These are phyloP conservation scores for Zymoseptoria crescenta DNA, from an alignment of 2,329 filamentous ascomycete genomes.

Conservation along the genomic window DNA sequence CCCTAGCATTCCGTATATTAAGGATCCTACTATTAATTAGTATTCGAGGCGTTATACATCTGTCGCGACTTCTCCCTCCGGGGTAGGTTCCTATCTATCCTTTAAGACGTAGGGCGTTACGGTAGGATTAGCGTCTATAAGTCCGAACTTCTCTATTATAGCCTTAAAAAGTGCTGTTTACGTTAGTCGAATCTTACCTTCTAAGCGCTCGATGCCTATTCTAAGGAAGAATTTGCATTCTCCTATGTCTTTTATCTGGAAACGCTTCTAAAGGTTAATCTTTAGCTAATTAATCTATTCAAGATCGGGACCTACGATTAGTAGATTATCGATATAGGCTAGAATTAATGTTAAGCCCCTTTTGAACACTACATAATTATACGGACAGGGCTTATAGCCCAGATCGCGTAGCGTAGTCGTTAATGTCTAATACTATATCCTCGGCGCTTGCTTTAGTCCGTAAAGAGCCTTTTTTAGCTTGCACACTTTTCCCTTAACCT, in stretches of 20 bases:
- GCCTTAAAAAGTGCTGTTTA: background rate
- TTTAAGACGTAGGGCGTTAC: too few species aligned
- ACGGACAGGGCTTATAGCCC: background rate
- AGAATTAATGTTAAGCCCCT: background rate
- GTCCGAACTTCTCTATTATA: background rate
- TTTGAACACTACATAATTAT: background rate
- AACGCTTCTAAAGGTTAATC: background rate
- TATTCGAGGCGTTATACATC: too few species aligned
- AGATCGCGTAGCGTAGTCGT: background rate
- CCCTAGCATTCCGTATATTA: slow-evolving; percentile 1
- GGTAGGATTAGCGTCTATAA: too few species aligned
- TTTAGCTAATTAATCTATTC: background rate
- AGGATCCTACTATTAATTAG: too few species aligned
- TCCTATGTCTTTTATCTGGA: background rate
- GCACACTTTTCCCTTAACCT: background rate
- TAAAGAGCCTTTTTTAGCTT: background rate
- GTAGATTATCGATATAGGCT: background rate
- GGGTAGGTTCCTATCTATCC: too few species aligned
- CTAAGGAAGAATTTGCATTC: slow-evolving; percentile 1
- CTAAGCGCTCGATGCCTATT: background rate
- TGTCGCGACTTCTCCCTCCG: too few species aligned
- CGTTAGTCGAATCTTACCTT: background rate
- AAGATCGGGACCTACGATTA: background rate
- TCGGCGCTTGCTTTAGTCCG: too few species aligned
- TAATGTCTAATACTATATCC: slow-evolving; percentile 4